A percentile compares a stretch with the other conserved stretches of the same genome.
Conservation (phyloP, 495 filamentous ascomycete genomes). For the Geoglossum glabrum region DNA sequence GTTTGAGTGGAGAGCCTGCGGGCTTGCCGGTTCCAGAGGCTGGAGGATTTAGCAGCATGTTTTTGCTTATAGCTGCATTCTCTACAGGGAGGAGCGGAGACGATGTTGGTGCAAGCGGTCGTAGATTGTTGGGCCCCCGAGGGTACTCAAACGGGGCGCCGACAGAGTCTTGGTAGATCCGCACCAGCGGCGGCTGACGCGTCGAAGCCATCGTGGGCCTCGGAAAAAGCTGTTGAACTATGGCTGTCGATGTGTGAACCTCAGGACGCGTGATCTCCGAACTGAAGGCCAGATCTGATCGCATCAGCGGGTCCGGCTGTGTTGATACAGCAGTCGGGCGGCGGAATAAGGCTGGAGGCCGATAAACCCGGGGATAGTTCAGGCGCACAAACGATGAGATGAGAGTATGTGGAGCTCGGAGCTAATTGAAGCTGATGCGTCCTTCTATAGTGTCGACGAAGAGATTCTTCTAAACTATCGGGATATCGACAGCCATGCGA, state of each 20-base stretch:
- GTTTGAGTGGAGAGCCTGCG: background rate
- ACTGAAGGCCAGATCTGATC: background rate
- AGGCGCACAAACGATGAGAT: background rate
- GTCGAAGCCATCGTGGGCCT: background rate
- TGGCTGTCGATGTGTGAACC: background rate
- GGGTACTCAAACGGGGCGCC: background rate
- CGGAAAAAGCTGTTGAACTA: background rate
- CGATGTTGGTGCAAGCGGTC: background rate
- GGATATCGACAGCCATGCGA: background rate
- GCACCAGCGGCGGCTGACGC: background rate
- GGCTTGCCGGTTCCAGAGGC: background rate
- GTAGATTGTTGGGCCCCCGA: background rate
- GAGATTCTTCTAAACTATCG: background rate
- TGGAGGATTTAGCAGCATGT: background rate
- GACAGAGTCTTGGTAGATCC: background rate
- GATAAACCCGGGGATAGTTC: background rate
- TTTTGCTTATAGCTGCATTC: background rate
- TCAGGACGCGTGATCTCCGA: background rate
- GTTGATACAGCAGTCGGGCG: background rate
- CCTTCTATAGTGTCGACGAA: background rate
- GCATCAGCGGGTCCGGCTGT: background rate
- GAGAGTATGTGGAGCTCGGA: background rate
- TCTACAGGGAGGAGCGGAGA: background rate
- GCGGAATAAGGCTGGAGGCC: background rate
- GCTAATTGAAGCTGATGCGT: background rate